Percentiles rank a stretch among this genome's conserved stretches.
phyloP scores from a whole-genome alignment of 1,284 basidiomycete genomes.

The Trametes versicolor region DNA sequence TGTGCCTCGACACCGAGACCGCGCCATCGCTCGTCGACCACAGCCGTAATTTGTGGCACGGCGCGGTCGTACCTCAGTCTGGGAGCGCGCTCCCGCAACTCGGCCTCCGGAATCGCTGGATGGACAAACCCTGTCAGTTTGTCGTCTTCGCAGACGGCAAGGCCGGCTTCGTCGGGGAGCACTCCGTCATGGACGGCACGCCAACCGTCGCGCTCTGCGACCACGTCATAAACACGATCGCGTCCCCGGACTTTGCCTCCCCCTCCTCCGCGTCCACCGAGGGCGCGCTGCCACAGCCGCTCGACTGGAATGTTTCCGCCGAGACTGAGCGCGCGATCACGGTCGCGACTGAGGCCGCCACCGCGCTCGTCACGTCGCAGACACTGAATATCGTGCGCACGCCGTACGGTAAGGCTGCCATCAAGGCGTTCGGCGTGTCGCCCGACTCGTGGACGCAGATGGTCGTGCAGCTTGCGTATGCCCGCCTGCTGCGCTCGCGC shows the following conservation, averaged over 20 bases:
- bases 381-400: conserved; percentile 75
- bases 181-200: conserved; percentile 91
- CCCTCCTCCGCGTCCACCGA: conserved; percentile 35
- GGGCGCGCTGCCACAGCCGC: conserved; percentile 45
- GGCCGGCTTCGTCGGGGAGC: conserved; percentile 91
- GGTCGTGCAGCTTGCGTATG: conserved; percentile 88
- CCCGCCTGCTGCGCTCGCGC: conserved; percentile 60
- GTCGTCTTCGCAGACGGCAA: conserved; percentile 82
- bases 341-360: conserved; percentile 65
- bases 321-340: conserved; percentile 59
- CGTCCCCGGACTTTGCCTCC: conserved; percentile 65
- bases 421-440: conserved; percentile 86
- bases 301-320: conserved; percentile 75
- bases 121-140: conserved; percentile 88
- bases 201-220: conserved; percentile 74
- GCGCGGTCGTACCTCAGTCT: conserved; percentile 46
- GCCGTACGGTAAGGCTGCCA: conserved; percentile 86
- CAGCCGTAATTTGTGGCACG: conserved; percentile 80
- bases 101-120: conserved; percentile 78
- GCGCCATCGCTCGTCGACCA: conserved; percentile 65
- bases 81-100: conserved; percentile 40
- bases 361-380: conserved; percentile 73
- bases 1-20: conserved; percentile 77
- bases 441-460: conserved; percentile 96
- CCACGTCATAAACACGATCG: conserved; percentile 73